phyloP scores from a whole-genome alignment of 257 asterid species.

The Gentiana dahurica region DNA sequence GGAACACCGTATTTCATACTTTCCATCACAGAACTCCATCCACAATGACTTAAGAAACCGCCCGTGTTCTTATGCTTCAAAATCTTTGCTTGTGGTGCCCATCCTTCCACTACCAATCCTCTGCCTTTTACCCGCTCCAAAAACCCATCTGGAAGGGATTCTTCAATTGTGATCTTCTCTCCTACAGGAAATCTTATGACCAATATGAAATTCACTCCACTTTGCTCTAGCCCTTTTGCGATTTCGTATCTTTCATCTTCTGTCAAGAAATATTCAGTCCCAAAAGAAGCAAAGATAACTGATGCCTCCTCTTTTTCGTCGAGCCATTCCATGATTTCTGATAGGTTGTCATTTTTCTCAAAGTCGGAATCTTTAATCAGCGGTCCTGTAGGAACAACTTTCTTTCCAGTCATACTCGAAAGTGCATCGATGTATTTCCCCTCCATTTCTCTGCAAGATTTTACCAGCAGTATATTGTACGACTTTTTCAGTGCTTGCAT shows the following conservation, averaged over 20 bases:
- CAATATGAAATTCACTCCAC: constrained; percentile 51
- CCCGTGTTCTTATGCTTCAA: constrained; percentile 36
- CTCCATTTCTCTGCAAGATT: constrained; percentile 38
- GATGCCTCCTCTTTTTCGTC: constrained; percentile 24
- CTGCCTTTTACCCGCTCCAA: constrained; percentile 26
- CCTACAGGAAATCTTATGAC: constrained; percentile 32
- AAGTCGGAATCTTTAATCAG: constrained; percentile 21
- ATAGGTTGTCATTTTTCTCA: constrained; percentile 3
- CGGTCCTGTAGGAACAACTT: constrained; percentile 39
- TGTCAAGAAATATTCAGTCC: constrained; percentile 49
- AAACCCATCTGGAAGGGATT: constrained; percentile 39
- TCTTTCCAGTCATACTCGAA: constrained; percentile 17
- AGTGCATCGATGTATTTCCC: constrained; percentile 41
- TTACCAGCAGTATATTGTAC: constrained; percentile 27
- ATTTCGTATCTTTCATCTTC: constrained; percentile 36
- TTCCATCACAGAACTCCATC: constrained; percentile 63
- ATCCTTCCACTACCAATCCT: constrained; percentile 37
- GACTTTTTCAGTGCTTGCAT: constrained; percentile 22
- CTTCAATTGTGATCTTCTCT: constrained; percentile 2
- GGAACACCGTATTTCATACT: constrained; percentile 39
- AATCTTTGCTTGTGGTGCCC: constrained; percentile 53
- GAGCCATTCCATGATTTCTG: constrained; percentile 39
- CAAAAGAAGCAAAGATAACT: constrained; percentile 45
- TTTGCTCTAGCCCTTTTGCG: constrained; percentile 46
- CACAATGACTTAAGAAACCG: constrained; percentile 55